Evolutionary conservation across 768 basidiomycete species (phyloP).

Genomic region (Agrocybe pediades): DNA sequence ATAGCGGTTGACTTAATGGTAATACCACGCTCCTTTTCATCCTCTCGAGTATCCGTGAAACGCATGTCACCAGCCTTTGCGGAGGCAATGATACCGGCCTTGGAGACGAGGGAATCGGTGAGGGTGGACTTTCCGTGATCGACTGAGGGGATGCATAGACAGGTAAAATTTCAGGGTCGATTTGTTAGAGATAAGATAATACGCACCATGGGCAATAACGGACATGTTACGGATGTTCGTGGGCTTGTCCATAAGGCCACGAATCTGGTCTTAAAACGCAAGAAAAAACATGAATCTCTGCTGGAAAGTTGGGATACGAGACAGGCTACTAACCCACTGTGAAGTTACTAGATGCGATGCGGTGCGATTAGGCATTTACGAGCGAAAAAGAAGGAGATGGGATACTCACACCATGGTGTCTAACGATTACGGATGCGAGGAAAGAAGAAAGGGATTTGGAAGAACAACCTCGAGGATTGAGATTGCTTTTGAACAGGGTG

Average conservation of each 20-base stretch:
- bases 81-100: conserved; percentile 97
- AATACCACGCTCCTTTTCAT: conserved; percentile 99
- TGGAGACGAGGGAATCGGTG: conserved; percentile 97
- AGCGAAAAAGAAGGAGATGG: conserved; percentile 6
- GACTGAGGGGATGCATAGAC: conserved; percentile 49
- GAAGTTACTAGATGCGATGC: conserved; percentile 69
- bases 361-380: conserved; percentile 29
- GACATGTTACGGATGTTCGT: conserved; percentile 96
- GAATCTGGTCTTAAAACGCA: conserved; percentile 70
- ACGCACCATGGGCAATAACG: conserved; percentile 88
- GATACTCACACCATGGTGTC: conserved; percentile 81
- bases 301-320: not conserved
- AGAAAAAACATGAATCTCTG: conserved; percentile 16
- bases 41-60: conserved; percentile 95
- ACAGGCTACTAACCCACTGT: conserved; percentile 67
- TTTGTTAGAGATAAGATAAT: conserved; percentile 10
- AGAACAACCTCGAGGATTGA: conserved; percentile 29
- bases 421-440: conserved; percentile 41
- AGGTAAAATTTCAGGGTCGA: not conserved
- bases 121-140: conserved; percentile 99
- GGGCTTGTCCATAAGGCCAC: conserved; percentile 84
- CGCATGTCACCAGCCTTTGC: conserved; percentile 96
- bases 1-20: conserved; percentile 99
- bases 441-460: conserved; percentile 18
- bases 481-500: conserved; percentile 35